Evolutionary conservation across 2,329 filamentous ascomycete species (phyloP), one percentile per base, ranked within the genome.

Genomic region (Calcarisporium arbuscula): DNA sequence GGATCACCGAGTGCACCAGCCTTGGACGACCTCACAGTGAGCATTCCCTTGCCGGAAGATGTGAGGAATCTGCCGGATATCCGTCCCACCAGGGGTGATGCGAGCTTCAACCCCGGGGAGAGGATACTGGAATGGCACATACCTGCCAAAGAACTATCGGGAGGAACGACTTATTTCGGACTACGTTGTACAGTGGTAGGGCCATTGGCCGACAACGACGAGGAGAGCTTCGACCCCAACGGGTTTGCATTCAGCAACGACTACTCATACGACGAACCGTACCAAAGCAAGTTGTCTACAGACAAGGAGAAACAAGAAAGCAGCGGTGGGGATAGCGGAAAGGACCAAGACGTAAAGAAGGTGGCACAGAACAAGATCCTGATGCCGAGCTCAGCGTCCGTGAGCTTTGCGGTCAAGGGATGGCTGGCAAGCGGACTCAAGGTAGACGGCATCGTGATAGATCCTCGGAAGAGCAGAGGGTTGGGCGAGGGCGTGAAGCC

Each of bases 401-500:
- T 86, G 38, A 87, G 82, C 56, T 82, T 84, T 51, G 70, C 77
- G 2, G 74, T 82, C 30, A 82, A 80, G 56, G 79, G 79, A 5
- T 82, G 79, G 76, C 52, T 83, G 47, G 70, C 79, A 12, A 82
- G 79, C 49, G 80, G 80, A 5, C 65, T 83, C 31, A 81, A 72
- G 54, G 70, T 83, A 19, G 79, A 82, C 46, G 80, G 76, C 58
- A 74, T 88, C 51, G 53, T 78, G 52, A 58, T 87, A 48, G 70
- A 88, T 54, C 68, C 77, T n/a, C 81, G 85, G 56, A 88, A 82
- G 63, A 94, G 86, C 58, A 76, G 82, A 38, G 92, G 92, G 0
- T 52, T 98, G 29, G 87, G 87, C 0, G 87, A 94, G 46, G 79
- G 84, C 3, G 79, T 96, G 25, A 94, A 88, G 62, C 92, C 92